Evolutionary conservation across 148 eudicot genomes (phyloP), one percentile per base, ranked within the genome.

Genomic region (Cornus controversa): DNA sequence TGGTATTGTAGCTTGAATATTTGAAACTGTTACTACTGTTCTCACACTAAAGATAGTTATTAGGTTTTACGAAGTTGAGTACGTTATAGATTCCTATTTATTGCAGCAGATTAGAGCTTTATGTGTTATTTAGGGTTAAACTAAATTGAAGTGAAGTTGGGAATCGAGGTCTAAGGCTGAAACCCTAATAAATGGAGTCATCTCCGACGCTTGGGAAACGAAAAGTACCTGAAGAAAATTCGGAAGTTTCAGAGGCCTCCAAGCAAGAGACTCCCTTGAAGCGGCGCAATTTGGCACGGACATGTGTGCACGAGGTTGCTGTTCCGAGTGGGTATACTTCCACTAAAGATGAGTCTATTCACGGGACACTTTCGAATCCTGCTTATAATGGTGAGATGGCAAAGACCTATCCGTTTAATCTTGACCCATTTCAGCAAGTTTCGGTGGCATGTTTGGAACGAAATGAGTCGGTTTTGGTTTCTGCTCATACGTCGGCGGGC

Each of bases 231-330:
- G 89, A 80, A 72, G 77, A 79, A n/a, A 42, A 66, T 18, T 47
- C 69, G 14, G 79, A 75, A 29, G 78, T 65, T 20, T 24, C 71
- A 22, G 74, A 26, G 25, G 34, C 28, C 10, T 71, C 66, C 50
- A 66, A 58, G 31, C 78, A 80, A 54, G 85, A 87, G 26, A 78
- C 80, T 50, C 74, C 79, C 5, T 63, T 82, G 3, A 88, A 91
- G 69, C 84, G 84, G 25, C 84, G 84, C 4, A 88, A 24, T 65
- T 80, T 85, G 5, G 66, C 90, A 0, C 81, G 93, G 24, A 92
- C 93, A 34, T 96, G 99, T 76, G 92, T 96, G 16, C 98, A 96
- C 71, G 99, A 96, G 72, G 99, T 96, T 13, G 99, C 99, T 11
- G 88, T 90, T 25, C 98, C 99, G 2, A 85, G 82, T 16, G 87